Conservation (phyloP, 352 stramenopile genomes). For the Globisporangium middletonii region DNA sequence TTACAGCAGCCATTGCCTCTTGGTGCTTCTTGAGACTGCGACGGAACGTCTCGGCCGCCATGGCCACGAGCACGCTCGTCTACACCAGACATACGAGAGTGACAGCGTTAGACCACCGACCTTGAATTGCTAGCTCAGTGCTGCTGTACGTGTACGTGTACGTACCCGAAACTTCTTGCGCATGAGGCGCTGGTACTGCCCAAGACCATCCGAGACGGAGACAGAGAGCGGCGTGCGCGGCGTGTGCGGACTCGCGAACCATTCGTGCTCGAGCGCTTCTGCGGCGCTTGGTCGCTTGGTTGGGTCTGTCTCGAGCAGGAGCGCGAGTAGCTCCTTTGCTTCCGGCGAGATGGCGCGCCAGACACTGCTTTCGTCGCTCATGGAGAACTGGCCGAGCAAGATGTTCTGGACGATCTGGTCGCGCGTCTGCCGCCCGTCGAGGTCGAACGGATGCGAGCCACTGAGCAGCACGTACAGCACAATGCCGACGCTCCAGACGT, state of each 20-base stretch:
- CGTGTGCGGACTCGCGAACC: slow-evolving; percentile 41
- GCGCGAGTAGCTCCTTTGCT: slow-evolving; percentile 38
- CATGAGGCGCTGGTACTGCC: slow-evolving; percentile 53
- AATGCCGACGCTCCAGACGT: slow-evolving; percentile 88
- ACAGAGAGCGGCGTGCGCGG: slow-evolving; percentile 41
- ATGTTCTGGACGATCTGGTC: slow-evolving; percentile 73
- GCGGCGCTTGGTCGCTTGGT: slow-evolving; percentile 22
- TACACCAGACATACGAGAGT: slow-evolving; percentile 3
- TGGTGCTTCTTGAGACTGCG: slow-evolving; percentile 36
- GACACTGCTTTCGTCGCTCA: slow-evolving; percentile 22
- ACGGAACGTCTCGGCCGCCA: slow-evolving; percentile 46
- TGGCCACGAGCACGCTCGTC: slow-evolving; percentile 54
- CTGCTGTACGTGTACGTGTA: not conserved
- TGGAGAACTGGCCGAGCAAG: slow-evolving; percentile 30
- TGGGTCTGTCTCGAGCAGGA: slow-evolving; percentile 28
- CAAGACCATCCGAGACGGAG: slow-evolving; percentile 41
- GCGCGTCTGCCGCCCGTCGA: slow-evolving; percentile 53
- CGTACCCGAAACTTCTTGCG: slow-evolving; percentile 58
- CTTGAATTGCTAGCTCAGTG: not conserved
- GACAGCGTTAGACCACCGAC: not conserved
- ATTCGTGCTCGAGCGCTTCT: slow-evolving; percentile 35
- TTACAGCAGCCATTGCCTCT: slow-evolving; percentile 1
- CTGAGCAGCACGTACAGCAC: slow-evolving; percentile 87
- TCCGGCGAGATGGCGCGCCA: slow-evolving; percentile 48
- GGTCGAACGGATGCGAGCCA: slow-evolving; percentile 70